phyloP scores from a whole-genome alignment of 768 basidiomycete species.

The Hemileccinum rubropunctum region DNA sequence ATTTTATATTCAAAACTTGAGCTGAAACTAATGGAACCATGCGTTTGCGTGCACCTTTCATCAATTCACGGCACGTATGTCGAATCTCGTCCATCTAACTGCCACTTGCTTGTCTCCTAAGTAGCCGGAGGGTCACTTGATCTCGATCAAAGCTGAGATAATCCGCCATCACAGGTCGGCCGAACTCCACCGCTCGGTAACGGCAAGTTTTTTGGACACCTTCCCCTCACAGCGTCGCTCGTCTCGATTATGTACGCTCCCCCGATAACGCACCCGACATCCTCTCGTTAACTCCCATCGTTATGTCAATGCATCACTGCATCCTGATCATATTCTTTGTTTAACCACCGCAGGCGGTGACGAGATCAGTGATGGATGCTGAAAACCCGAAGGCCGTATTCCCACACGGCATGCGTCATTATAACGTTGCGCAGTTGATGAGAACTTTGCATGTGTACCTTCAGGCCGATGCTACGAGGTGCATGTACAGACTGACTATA shows the following conservation, averaged over 20 bases:
- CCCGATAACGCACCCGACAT: not conserved
- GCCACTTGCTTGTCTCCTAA: conserved; percentile 2
- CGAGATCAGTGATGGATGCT: too few species aligned
- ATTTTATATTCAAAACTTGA: not conserved
- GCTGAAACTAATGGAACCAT: not conserved
- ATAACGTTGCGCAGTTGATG: too few species aligned
- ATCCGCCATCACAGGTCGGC: conserved; percentile 7
- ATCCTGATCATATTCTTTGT: too few species aligned
- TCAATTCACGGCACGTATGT: not conserved
- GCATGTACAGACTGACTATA: too few species aligned
- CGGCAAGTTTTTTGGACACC: not conserved
- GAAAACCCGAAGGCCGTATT: too few species aligned
- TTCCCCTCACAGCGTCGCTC: not conserved
- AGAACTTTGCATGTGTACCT: too few species aligned
- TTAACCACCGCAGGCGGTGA: too few species aligned
- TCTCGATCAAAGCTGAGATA: conserved; percentile 1
- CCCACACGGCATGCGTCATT: too few species aligned
- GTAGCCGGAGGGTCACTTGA: conserved; percentile 4
- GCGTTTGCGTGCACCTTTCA: not conserved
- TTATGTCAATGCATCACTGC: not conserved
- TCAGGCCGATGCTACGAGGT: too few species aligned
- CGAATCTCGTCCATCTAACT: too few species aligned
- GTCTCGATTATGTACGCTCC: not conserved
- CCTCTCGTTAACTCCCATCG: too few species aligned
- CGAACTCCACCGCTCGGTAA: not conserved